These are phyloP conservation scores for Platanthera zijinensis DNA, from an alignment of 106 monocot genomes.

Conservation along the genomic window DNA sequence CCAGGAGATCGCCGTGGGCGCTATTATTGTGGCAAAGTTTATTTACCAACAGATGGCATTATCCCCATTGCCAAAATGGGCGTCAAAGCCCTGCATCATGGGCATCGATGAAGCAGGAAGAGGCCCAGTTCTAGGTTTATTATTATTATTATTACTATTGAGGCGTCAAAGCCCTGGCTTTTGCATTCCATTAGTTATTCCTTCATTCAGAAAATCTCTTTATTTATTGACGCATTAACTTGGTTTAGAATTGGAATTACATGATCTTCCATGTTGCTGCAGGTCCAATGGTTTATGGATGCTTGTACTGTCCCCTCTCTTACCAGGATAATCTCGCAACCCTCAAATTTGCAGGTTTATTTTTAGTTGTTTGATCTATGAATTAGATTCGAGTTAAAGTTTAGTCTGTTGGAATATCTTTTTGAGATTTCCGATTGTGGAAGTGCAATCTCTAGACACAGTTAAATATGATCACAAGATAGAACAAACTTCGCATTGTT, in stretches of 20 bases:
- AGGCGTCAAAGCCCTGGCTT: neutral
- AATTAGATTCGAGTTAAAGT: neutral
- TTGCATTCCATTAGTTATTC: neutral
- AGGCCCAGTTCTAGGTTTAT: slow-evolving; percentile 83
- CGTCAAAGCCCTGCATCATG: slow-evolving; percentile 84
- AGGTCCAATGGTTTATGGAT: slow-evolving; percentile 99
- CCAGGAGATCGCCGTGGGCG: too few relatives aligned
- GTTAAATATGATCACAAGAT: too few relatives aligned
- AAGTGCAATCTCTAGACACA: too few relatives aligned
- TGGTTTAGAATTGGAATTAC: neutral
- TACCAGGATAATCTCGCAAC: slow-evolving; percentile 64
- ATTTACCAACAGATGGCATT: slow-evolving; percentile 18
- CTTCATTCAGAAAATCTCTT: neutral
- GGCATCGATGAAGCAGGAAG: slow-evolving; percentile 98
- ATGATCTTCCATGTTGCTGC: neutral
- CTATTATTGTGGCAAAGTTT: too few relatives aligned
- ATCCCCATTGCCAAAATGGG: slow-evolving; percentile 51
- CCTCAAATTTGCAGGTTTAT: slow-evolving; percentile 74
- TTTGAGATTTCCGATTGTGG: too few relatives aligned
- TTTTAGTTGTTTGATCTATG: neutral
- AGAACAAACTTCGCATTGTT: too few relatives aligned
- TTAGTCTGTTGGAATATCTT: neutral
- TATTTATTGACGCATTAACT: neutral
- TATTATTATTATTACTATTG: neutral
- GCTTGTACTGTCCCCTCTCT: slow-evolving; percentile 75